A percentile compares a stretch with the other conserved stretches of the same genome.
These are phyloP conservation scores for Periconia macrospinosa DNA, from an alignment of 2,329 filamentous ascomycete species.

Conservation along the genomic window DNA sequence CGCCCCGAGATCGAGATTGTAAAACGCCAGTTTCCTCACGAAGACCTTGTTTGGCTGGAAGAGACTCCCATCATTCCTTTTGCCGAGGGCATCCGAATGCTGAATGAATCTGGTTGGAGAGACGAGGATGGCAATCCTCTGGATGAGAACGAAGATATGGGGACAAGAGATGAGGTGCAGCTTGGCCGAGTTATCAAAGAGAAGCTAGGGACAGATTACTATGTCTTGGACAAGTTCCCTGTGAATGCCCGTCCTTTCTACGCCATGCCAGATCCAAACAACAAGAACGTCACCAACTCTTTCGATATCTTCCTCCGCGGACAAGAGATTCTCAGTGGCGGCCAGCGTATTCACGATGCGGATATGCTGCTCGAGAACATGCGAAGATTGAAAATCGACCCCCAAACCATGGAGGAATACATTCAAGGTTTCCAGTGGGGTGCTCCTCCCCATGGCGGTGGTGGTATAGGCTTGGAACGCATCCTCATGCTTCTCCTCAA, in stretches of 20 bases:
- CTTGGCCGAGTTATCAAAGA: conserved; percentile 83
- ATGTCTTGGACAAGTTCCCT: conserved; percentile 92
- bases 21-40: conserved; percentile 81
- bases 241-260: conserved; percentile 85
- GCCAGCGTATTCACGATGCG: conserved; percentile 87
- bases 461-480: conserved; percentile 86
- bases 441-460: conserved; percentile 85
- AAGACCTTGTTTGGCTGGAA: conserved; percentile 84
- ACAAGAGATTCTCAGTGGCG: conserved; percentile 89
- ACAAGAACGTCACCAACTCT: conserved; percentile 78
- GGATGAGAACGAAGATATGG: conserved; percentile 76
- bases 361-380: conserved; percentile 75
- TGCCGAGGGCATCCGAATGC: conserved; percentile 74
- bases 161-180: conserved; percentile 83
- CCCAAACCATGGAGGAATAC: conserved; percentile 87
- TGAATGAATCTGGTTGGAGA: conserved; percentile 75
- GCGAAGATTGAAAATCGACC: conserved; percentile 72
- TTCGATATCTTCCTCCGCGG: conserved; percentile 95
- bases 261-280: conserved; percentile 77
- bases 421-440: conserved; percentile 86
- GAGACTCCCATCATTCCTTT: conserved; percentile 83
- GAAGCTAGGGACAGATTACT: conserved; percentile 87
- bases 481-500: conserved; percentile 84
- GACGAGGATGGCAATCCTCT: conserved; percentile 75
- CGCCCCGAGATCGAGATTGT: conserved; percentile 75